Percentiles rank a stretch among this genome's conserved stretches.
Conservation (phyloP, 2,329 filamentous ascomycete genomes). For the Fusarium falciforme region DNA sequence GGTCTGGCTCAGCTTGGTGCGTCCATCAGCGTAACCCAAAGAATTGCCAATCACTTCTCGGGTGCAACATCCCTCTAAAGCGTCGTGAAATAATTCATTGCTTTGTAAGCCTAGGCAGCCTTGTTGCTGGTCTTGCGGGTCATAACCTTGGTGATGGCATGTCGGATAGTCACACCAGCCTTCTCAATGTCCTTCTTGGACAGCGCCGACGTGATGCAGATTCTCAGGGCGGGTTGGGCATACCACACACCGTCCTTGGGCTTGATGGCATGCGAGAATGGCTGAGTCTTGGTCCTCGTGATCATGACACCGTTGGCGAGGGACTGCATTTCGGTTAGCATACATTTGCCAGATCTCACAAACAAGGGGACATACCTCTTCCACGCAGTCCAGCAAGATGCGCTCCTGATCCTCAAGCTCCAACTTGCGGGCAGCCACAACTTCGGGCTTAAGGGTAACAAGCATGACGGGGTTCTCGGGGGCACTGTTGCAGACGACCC, state of each 20-base stretch:
- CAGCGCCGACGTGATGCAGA: conserved; percentile 88
- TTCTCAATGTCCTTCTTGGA: conserved; percentile 97
- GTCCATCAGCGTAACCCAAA: conserved; percentile 4
- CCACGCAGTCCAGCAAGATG: conserved; percentile 90
- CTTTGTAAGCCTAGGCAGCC: conserved; percentile 17
- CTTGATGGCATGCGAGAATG: conserved; percentile 71
- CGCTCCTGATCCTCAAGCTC: conserved; percentile 82
- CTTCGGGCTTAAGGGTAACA: conserved; percentile 83
- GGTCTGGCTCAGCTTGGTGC: not conserved
- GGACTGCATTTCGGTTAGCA: conserved; percentile 62
- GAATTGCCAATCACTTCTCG: not conserved
- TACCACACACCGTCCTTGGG: conserved; percentile 77
- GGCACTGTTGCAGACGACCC: conserved; percentile 84
- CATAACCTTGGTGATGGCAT: conserved; percentile 95
- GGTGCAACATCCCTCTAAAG: not conserved
- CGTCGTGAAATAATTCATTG: not conserved
- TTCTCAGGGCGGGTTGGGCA: conserved; percentile 85
- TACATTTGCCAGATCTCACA: not conserved
- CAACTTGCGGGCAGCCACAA: conserved; percentile 77
- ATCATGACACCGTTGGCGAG: conserved; percentile 91
- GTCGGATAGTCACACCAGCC: conserved; percentile 86
- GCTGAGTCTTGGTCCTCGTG: conserved; percentile 84
- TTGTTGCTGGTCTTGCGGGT: conserved; percentile 67
- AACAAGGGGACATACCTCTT: conserved; percentile 76
- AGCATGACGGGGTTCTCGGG: conserved; percentile 90